Evolutionary conservation across 257 asterid genomes (phyloP), one percentile per base, ranked within the genome.

Genomic region (Lycium ferocissimum): DNA sequence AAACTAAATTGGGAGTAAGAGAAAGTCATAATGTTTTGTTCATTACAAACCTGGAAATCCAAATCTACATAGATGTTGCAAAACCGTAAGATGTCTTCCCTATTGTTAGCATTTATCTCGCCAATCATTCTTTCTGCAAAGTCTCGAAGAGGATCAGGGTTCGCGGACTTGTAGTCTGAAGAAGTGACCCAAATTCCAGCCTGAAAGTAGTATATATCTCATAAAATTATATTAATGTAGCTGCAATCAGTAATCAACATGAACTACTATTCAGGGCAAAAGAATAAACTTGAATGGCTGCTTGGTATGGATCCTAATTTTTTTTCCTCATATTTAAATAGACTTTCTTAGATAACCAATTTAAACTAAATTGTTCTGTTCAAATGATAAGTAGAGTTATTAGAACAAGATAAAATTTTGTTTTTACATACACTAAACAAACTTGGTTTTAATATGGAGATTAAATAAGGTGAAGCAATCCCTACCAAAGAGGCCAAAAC

Each of bases 71-170:
- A 95, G 82, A 95, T 87, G 89, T 93, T 96, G 92, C 98, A 94
- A 89, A 96, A 95, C 56, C 99, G 98, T 81, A 79, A 6, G 53
- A 96, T 85, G 86, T 96, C 99, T 85, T 96, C 99, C 58, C 61
- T 86, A 81, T 89, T 93, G 88, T 90, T 91, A 72, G 91, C 79
- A 86, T 96, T 96, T 87, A 96, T 94, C 92, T 95, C 98, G 67
- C 88, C 89, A 35, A 95, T 94, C 87, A 96, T 89, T 90, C 86
- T 95, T 86, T 88, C 95, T 58, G 99, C 99, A 84, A 90, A 94
- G 84, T 87, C 91, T 53, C 98, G 90, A 54, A 96, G 98, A 20
- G 99, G 98, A 87, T 96, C 99, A 7, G 99, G 98, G 85, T 87
- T 96, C 35, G 98, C 98, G 66, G 90, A 86, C 69, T 92, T 92